Conservation (phyloP, 306 rosid genomes). For the Lathyrus tuberosus region DNA sequence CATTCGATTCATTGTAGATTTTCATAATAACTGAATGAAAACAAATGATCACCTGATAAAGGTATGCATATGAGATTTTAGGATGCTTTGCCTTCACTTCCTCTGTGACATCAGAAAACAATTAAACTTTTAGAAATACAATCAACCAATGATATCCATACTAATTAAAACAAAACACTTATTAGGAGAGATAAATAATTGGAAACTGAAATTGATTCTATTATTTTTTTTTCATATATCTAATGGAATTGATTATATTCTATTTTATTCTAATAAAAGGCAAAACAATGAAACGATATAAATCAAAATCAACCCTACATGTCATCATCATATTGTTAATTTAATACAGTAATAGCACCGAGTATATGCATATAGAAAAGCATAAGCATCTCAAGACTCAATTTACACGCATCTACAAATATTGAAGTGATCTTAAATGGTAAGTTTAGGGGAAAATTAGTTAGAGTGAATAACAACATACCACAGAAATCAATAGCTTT, state of each 20-base stretch:
- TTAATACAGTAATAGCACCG: slow-evolving; percentile 3
- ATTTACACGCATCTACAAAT: background rate
- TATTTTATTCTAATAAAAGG: slow-evolving; percentile 6
- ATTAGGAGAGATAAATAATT: too few relatives aligned
- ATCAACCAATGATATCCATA: background rate
- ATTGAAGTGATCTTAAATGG: background rate
- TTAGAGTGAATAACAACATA: slow-evolving; percentile 11
- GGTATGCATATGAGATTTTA: slow-evolving; percentile 77
- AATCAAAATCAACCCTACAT: slow-evolving; percentile 14
- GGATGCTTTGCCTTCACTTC: slow-evolving; percentile 81
- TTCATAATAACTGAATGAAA: slow-evolving; percentile 30
- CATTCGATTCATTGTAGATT: slow-evolving; percentile 5
- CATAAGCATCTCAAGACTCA: background rate
- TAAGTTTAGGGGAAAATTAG: background rate
- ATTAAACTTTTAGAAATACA: slow-evolving; percentile 35
- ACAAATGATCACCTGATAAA: slow-evolving; percentile 74
- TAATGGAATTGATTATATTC: slow-evolving; percentile 18
- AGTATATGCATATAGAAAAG: background rate
- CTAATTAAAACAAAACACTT: background rate
- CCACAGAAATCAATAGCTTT: slow-evolving; percentile 90
- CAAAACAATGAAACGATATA: background rate
- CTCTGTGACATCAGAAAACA: slow-evolving; percentile 60
- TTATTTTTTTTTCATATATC: background rate
- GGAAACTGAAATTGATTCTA: slow-evolving; percentile 7
- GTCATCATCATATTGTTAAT: background rate